Evolutionary conservation across 441 rosid genomes (phyloP).

Genomic region (Euphorbia schlechtendalii): DNA sequence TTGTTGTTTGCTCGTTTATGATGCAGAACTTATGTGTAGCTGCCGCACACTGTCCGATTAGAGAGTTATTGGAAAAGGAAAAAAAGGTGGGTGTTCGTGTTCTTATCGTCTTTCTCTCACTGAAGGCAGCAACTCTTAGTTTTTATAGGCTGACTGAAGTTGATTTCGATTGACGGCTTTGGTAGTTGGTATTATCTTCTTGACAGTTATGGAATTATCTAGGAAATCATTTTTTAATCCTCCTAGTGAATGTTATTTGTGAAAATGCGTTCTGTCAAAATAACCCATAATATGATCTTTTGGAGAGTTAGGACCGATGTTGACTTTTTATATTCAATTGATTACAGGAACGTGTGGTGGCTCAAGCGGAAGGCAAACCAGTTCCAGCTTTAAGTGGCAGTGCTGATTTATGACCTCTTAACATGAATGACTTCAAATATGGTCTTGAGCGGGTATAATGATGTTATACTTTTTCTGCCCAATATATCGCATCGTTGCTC

Average conservation of each 20-base stretch:
- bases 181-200: not conserved
- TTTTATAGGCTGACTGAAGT: not conserved
- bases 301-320: too few relatives aligned
- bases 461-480: not conserved
- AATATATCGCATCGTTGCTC: not conserved
- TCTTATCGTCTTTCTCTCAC: not conserved
- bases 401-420: conserved; percentile 52
- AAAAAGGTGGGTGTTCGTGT: conserved; percentile 39
- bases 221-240: not conserved
- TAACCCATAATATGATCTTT: too few relatives aligned
- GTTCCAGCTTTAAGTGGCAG: conserved; percentile 65
- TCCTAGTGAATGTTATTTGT: too few relatives aligned
- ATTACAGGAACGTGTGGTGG: conserved; percentile 53
- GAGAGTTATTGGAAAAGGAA: conserved; percentile 67
- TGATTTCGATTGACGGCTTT: too few relatives aligned
- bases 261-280: too few relatives aligned
- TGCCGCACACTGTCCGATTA: conserved; percentile 73
- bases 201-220: not conserved
- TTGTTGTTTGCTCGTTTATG: not conserved
- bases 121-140: not conserved
- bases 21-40: conserved; percentile 68
- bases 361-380: conserved; percentile 58
- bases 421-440: conserved; percentile 57
- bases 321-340: conserved; percentile 2
- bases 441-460: conserved; percentile 63